These are phyloP conservation scores for Xylariaceae sp. DNA, from an alignment of 2,329 filamentous ascomycete genomes.

Conservation along the genomic window DNA sequence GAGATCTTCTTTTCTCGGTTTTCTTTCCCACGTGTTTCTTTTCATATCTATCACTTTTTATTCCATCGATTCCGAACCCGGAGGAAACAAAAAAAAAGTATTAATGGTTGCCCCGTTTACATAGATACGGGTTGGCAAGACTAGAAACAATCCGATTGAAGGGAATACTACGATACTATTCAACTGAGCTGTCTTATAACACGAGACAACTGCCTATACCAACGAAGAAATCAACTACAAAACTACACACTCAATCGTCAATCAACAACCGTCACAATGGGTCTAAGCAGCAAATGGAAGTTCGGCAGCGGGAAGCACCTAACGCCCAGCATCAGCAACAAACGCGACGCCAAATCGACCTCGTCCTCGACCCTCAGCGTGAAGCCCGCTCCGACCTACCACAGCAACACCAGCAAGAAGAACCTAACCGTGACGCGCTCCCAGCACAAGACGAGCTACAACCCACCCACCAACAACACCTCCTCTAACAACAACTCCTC, in stretches of 20 bases:
- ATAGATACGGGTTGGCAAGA: background rate
- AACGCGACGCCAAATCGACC: conserved; percentile 8
- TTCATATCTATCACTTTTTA: too few species aligned
- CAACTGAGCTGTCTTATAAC: background rate
- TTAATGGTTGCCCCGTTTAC: background rate
- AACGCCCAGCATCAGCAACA: conserved; percentile 9
- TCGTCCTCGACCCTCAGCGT: conserved; percentile 4
- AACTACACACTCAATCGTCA: background rate
- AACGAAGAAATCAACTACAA: background rate
- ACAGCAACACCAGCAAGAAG: background rate
- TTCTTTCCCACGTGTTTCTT: too few species aligned
- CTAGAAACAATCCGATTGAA: background rate
- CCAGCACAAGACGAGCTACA: too few species aligned
- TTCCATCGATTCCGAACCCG: too few species aligned
- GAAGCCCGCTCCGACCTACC: conserved; percentile 3
- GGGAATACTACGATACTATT: background rate
- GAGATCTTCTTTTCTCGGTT: too few species aligned
- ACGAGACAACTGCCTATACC: background rate
- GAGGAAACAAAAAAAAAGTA: too few species aligned
- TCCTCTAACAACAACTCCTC: conserved; percentile 3
- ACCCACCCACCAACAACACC: too few species aligned
- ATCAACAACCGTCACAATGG: conserved; percentile 9
- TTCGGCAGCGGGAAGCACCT: conserved; percentile 12
- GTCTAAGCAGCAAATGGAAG: conserved; percentile 17
- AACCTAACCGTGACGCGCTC: background rate